Conservation (phyloP, 1,284 basidiomycete species). For the Chiua sp. region DNA sequence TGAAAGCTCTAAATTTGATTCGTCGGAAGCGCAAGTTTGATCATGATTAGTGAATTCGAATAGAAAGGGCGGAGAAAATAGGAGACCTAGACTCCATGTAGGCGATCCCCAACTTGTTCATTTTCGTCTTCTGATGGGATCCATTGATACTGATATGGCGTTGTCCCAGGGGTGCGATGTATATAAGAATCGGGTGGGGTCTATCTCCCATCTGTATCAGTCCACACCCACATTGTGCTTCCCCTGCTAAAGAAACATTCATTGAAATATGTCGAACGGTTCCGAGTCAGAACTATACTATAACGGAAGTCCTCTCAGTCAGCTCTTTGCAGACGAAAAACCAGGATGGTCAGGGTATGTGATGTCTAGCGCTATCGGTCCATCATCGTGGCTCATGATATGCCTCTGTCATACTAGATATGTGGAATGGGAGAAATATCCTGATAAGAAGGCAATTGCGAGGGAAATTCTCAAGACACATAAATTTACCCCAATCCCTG, state of each 20-base stretch:
- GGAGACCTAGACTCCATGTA: not conserved
- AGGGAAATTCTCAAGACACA: constrained; percentile 16
- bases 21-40: not conserved
- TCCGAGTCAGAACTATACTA: not conserved
- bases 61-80: not conserved
- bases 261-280: not conserved
- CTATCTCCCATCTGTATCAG: not conserved
- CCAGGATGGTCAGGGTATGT: constrained; percentile 21
- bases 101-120: not conserved
- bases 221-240: not conserved
- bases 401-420: constrained; percentile 4
- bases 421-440: constrained; percentile 24
- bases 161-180: not conserved
- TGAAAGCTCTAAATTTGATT: not conserved
- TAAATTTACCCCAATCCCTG: constrained; percentile 15
- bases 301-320: not conserved
- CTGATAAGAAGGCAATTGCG: constrained; percentile 18
- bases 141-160: not conserved
- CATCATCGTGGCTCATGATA: not conserved
- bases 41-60: not conserved
- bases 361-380: too few species aligned
- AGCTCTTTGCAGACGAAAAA: constrained; percentile 19
- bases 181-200: not conserved
- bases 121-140: not conserved
- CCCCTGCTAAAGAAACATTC: not conserved